Evolutionary conservation across 78 protist genomes (phyloP).

Genomic region (Dictyostelium firmibasis): DNA sequence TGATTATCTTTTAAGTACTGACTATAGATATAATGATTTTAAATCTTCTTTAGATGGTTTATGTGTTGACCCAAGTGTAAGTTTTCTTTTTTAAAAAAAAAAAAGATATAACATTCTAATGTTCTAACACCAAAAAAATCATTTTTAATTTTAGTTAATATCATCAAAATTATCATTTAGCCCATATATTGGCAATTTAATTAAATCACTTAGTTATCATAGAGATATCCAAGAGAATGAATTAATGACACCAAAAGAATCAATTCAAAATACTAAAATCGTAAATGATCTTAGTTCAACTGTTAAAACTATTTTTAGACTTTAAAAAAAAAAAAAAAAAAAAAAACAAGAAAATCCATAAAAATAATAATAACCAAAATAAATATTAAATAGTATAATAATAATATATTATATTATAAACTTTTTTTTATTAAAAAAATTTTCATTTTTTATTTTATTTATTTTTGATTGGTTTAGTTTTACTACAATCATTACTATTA

Average conservation of each 20-base stretch:
- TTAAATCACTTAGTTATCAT: conserved; percentile 46
- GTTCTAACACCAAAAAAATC: not conserved
- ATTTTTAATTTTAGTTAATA: not conserved
- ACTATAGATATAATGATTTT: conserved; percentile 43
- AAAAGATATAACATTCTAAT: not conserved
- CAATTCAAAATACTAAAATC: conserved; percentile 44
- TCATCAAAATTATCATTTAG: conserved; percentile 39
- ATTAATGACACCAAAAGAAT: conserved; percentile 55
- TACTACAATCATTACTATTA: not conserved
- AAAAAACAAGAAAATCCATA: no score
- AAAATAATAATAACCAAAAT: not conserved
- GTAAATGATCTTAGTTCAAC: conserved; percentile 70
- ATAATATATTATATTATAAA: not conserved
- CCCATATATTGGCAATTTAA: conserved; percentile 48
- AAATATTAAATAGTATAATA: not conserved
- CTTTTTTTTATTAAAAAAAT: not conserved
- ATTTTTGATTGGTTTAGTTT: not conserved
- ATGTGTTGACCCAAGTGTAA: conserved; percentile 51
- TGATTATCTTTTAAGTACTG: conserved; percentile 44
- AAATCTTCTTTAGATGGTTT: conserved; percentile 30
- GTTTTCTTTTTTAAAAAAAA: not conserved
- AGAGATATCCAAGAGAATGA: conserved; percentile 64
- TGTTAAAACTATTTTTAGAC: conserved; percentile 60
- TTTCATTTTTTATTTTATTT: not conserved
- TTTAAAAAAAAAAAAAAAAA: not conserved